These are phyloP conservation scores for Cardamine resedifolia DNA, from an alignment of 345 rosid species.

Conservation along the genomic window DNA sequence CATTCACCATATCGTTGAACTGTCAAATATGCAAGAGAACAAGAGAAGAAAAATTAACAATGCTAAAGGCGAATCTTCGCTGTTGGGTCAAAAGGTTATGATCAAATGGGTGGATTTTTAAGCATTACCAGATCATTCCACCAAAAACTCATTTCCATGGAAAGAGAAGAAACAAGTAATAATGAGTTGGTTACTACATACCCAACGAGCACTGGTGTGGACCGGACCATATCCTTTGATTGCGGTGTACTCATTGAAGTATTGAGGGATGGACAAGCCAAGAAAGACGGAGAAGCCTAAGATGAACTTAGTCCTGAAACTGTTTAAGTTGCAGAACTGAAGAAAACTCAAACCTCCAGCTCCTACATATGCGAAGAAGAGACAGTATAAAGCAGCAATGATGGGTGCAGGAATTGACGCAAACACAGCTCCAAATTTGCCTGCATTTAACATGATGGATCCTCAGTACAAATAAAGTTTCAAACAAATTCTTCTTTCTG, in stretches of 20 bases:
- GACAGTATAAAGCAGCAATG: conserved; percentile 79
- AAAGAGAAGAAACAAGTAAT: neutral
- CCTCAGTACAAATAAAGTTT: conserved; percentile 18
- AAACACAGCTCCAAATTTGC: conserved; percentile 96
- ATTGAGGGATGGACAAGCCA: conserved; percentile 93
- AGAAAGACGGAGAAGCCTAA: conserved; percentile 88
- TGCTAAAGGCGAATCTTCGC: neutral
- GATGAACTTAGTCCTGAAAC: conserved; percentile 80
- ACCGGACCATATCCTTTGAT: conserved; percentile 91
- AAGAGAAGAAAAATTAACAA: no score
- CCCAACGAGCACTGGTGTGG: conserved; percentile 84
- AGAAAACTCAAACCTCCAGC: conserved; percentile 91
- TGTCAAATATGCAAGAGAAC: conserved; percentile 37
- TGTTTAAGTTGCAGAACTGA: conserved; percentile 93
- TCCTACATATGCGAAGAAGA: conserved; percentile 93
- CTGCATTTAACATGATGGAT: conserved; percentile 44
- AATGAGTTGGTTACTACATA: conserved; percentile 36
- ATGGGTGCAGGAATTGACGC: conserved; percentile 97
- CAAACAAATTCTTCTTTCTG: neutral
- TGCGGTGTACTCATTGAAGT: conserved; percentile 94
- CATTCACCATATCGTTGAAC: conserved; percentile 94
- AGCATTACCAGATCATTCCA: neutral
- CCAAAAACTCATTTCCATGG: neutral
- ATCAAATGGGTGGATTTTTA: neutral
- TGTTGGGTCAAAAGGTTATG: neutral